Percentiles rank a stretch among this genome's conserved stretches.
phyloP scores from a whole-genome alignment of 768 basidiomycete genomes.

The Phanerochaete sordida region DNA sequence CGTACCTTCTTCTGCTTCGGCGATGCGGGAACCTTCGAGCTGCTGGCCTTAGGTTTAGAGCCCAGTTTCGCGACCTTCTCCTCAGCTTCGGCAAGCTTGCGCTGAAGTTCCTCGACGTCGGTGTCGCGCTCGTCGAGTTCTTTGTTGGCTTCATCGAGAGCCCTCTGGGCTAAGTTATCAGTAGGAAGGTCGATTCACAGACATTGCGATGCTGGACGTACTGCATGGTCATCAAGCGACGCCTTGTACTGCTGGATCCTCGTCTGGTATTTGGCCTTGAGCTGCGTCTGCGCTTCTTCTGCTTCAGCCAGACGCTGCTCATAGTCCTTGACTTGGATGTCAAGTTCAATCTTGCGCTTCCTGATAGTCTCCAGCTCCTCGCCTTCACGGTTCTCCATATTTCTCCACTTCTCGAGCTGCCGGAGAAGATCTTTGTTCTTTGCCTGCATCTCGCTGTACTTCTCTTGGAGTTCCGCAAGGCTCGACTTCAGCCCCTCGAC shows the following conservation, averaged over 20 bases:
- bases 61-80: conserved; percentile 34
- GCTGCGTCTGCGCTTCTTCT: conserved; percentile 26
- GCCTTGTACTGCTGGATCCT: conserved; percentile 23
- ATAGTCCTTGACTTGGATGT: conserved; percentile 48
- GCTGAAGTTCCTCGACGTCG: conserved; percentile 29
- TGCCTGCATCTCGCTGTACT: conserved; percentile 56
- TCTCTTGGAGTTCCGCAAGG: conserved; percentile 50
- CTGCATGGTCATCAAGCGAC: conserved; percentile 19
- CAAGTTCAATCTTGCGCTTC: conserved; percentile 53
- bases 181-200: not conserved
- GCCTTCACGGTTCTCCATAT: conserved; percentile 59
- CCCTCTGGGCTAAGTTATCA: conserved; percentile 19
- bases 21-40: not conserved
- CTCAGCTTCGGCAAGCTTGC: conserved; percentile 25
- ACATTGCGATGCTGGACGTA: conserved; percentile 7
- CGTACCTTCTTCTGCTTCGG: conserved; percentile 2
- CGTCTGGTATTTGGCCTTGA: conserved; percentile 18
- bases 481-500: conserved; percentile 53
- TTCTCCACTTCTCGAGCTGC: conserved; percentile 69
- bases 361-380: conserved; percentile 53
- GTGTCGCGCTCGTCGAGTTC: conserved; percentile 26
- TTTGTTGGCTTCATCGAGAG: conserved; percentile 38
- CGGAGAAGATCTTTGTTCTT: conserved; percentile 51
- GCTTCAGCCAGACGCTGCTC: conserved; percentile 31
- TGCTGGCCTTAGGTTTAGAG: not conserved